Evolutionary conservation across 768 basidiomycete species (phyloP).

Genomic region (Russula emetica): DNA sequence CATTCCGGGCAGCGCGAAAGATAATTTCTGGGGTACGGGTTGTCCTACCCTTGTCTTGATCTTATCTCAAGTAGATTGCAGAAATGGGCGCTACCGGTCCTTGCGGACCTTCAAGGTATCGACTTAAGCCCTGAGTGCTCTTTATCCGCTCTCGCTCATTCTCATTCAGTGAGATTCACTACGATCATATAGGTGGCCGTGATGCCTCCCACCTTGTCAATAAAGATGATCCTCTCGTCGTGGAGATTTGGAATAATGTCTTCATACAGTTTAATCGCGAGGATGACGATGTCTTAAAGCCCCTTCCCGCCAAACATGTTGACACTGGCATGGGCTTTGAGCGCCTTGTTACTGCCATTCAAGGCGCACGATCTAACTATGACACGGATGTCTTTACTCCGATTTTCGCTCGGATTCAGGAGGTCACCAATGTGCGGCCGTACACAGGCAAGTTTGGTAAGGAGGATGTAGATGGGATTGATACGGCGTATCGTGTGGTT

Average conservation of each 20-base stretch:
- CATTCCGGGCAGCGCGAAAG: constrained; percentile 89
- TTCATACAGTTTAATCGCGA: constrained; percentile 99
- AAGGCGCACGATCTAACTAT: constrained; percentile 91
- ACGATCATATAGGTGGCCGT: constrained; percentile 95
- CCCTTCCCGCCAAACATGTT: constrained; percentile 89
- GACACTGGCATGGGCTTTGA: constrained; percentile 99
- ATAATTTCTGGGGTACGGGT: constrained; percentile 95
- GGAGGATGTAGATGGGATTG: constrained; percentile 94
- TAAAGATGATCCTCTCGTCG: constrained; percentile 91
- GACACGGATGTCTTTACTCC: constrained; percentile 95
- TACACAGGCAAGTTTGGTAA: constrained; percentile 90
- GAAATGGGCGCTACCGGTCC: constrained; percentile 99
- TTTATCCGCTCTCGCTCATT: neutral
- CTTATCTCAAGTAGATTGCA: constrained; percentile 33
- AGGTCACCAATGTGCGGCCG: constrained; percentile 81
- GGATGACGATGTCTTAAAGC: constrained; percentile 70
- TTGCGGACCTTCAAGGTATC: constrained; percentile 91
- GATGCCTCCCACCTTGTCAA: constrained; percentile 93
- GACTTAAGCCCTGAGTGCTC: neutral
- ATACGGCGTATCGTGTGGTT: constrained; percentile 95
- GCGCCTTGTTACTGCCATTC: constrained; percentile 89
- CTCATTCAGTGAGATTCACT: constrained; percentile 80
- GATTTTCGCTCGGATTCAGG: constrained; percentile 81
- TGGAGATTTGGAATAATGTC: constrained; percentile 99
- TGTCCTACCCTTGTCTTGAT: constrained; percentile 10